phyloP scores from a whole-genome alignment of 192 early-diverging fungal species.

The Coemansia sp. region DNA sequence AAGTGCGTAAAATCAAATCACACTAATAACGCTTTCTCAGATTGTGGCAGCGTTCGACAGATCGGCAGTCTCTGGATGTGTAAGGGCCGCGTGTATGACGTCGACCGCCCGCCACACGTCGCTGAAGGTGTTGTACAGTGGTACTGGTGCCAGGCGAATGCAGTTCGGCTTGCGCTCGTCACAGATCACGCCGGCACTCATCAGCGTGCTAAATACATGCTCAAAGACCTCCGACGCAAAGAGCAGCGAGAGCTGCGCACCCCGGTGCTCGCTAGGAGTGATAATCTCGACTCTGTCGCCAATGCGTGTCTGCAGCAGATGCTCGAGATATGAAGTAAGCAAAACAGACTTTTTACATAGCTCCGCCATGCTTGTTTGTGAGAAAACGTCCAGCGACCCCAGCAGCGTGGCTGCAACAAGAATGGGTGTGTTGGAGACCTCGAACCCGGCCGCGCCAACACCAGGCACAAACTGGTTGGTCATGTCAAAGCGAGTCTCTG shows the following conservation, averaged over 20 bases:
- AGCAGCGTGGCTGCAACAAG: constrained; percentile 71
- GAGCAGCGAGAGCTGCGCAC: constrained; percentile 82
- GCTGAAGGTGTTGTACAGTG: constrained; percentile 84
- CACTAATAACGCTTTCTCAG: no score
- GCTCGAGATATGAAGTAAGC: constrained; percentile 84
- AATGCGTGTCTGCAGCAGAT: constrained; percentile 58
- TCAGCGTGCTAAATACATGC: constrained; percentile 63
- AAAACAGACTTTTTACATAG: constrained; percentile 74
- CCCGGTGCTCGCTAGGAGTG: constrained; percentile 74
- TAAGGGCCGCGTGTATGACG: constrained; percentile 41
- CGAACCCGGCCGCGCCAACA: constrained; percentile 78
- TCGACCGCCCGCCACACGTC: constrained; percentile 74
- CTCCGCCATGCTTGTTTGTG: constrained; percentile 63
- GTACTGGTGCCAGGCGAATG: constrained; percentile 85
- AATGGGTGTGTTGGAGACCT: constrained; percentile 86
- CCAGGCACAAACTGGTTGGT: constrained; percentile 76
- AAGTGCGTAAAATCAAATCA: no score
- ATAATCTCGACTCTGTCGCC: constrained; percentile 62
- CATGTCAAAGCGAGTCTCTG: constrained; percentile 84
- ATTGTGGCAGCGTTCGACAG: background rate
- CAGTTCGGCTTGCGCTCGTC: constrained; percentile 91
- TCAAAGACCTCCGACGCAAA: constrained; percentile 52
- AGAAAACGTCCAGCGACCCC: constrained; percentile 79
- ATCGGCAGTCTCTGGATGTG: background rate
- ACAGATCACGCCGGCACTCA: constrained; percentile 66